phyloP scores from a whole-genome alignment of 2,329 filamentous ascomycete genomes.

The Penicillium olsonii region DNA sequence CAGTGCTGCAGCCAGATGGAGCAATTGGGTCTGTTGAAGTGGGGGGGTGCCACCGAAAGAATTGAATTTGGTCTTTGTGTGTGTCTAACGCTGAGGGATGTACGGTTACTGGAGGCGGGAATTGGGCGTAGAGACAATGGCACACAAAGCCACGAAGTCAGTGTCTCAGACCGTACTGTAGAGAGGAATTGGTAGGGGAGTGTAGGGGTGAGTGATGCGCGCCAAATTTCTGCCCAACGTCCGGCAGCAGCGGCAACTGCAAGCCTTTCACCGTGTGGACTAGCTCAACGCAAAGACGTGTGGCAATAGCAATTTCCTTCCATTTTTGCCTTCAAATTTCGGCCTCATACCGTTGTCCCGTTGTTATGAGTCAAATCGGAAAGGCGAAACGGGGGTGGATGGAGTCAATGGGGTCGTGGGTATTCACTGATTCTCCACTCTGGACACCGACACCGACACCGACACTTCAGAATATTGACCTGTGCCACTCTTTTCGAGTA shows the following conservation, averaged over 20 bases:
- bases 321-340: constrained; percentile 1
- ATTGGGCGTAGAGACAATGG: neutral
- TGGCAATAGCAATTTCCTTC: neutral
- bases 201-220: constrained; percentile 16
- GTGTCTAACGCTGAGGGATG: neutral
- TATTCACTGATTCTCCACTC: constrained; percentile 19
- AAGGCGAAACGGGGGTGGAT: constrained; percentile 9
- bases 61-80: constrained; percentile 4
- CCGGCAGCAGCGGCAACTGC: constrained; percentile 29
- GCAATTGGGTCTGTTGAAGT: constrained; percentile 27
- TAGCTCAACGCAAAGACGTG: neutral
- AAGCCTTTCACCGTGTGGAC: constrained; percentile 17
- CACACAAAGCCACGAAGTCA: constrained; percentile 6
- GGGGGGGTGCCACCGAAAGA: constrained; percentile 31
- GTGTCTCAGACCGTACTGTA: constrained; percentile 6
- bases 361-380: constrained; percentile 2
- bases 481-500: constrained; percentile 2
- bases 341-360: constrained; percentile 1
- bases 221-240: constrained; percentile 33
- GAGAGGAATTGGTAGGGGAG: neutral
- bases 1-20: constrained; percentile 23
- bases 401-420: constrained; percentile 8
- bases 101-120: neutral
- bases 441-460: constrained; percentile 20
- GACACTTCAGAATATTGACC: constrained; percentile 20